Conservation (phyloP, 805 yeast species). For the Nakazawaea laoshanensis region DNA sequence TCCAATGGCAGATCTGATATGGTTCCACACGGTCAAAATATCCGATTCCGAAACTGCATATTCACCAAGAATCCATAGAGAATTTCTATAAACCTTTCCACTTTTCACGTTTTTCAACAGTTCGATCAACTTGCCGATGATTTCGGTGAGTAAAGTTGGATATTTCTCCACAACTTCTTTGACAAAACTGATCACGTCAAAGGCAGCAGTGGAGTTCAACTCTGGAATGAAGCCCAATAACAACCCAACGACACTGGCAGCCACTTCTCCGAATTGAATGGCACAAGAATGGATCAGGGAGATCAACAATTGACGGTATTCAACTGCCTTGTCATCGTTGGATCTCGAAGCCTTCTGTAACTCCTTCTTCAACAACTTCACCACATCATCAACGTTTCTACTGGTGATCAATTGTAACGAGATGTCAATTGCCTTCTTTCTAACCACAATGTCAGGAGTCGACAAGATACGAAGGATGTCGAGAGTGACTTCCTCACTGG, state of each 20-base stretch:
- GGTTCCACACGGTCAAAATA: constrained; percentile 81
- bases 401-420: constrained; percentile 73
- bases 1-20: constrained; percentile 74
- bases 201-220: constrained; percentile 75
- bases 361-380: constrained; percentile 87
- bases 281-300: constrained; percentile 87
- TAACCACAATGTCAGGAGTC: constrained; percentile 88
- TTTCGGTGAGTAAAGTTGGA: constrained; percentile 65
- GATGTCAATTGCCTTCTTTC: constrained; percentile 78
- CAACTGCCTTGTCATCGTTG: constrained; percentile 73
- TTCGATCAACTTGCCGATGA: constrained; percentile 52
- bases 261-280: constrained; percentile 80
- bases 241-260: constrained; percentile 82
- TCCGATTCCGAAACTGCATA: constrained; percentile 65
- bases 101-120: constrained; percentile 65
- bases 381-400: constrained; percentile 90
- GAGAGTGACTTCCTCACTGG: constrained; percentile 75
- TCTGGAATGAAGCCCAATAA: constrained; percentile 82
- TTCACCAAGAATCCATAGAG: constrained; percentile 95
- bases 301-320: constrained; percentile 83
- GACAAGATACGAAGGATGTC: constrained; percentile 81
- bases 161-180: constrained; percentile 91
- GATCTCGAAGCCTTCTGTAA: constrained; percentile 62
- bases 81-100: constrained; percentile 88
- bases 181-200: constrained; percentile 83